Base-by-base conservation (phyloP, 176 grass and related monocot genomes). In the Puccinellia tenuiflora region DNA sequence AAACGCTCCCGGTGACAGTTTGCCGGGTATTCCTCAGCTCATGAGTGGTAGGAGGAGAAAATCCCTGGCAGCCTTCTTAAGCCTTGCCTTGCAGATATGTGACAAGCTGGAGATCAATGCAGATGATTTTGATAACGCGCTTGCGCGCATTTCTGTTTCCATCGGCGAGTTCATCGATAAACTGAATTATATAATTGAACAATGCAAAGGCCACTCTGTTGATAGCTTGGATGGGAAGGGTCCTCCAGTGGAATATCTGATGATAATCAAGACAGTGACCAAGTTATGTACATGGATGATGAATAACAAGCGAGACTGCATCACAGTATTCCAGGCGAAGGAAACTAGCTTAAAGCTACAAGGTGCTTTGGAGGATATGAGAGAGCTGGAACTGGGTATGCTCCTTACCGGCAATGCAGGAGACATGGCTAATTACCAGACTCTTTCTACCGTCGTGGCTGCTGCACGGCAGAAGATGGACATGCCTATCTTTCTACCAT, bases 241-340 rank as follows among this genome's bases (percentile, higher is more conserved):
- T 9, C 35, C 35, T 21, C 29, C 55, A 3, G 14, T 29, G 61
- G 54, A 78, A 17, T 61, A 78, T 37, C 37, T 78, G 7, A 16
- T 29, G 17, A 61, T 61, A 39, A 78, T 78, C 21, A 78, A 78
- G 76, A 11, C 15, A 10, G 35, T 61, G 24, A 78, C 54, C 43
- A 78, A 78, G 37, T 61, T 78, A 26, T 78, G 76, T 40, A 20
- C 76, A 78, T 78, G 76, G 76, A 24, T 78, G 34, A 78, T 78
- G 54, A 0, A 7, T 39, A 17, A 0, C 14, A 78, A 61, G n/a
- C 37, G 6, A 61, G 54, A 25, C 7, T 78, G 24, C 38, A 57
- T 43, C 3, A 1, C 0, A 61, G 37, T 12, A 16, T 78, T 78
- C 55, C 33, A 42, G 4, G 40, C 20, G 22, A 61, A 61, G 7